Conservation (phyloP, 805 yeast genomes). For the Pichia membranifaciens region DNA sequence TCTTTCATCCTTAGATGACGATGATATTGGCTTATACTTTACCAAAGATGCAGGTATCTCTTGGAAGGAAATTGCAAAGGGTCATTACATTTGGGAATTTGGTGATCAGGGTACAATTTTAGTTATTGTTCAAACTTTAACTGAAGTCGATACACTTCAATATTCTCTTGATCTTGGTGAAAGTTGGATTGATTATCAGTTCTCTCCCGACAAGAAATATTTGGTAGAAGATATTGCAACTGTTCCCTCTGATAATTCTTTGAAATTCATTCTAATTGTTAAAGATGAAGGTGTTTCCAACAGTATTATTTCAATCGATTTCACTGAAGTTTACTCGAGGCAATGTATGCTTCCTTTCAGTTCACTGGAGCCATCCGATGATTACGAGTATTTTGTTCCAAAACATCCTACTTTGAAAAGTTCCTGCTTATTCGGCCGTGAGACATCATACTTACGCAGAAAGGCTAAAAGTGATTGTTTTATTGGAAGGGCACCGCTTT, state of each 20-base stretch:
- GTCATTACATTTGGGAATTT: slow-evolving; percentile 85
- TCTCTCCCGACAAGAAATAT: slow-evolving; percentile 46
- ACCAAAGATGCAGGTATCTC: slow-evolving; percentile 87
- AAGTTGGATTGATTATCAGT: slow-evolving; percentile 64
- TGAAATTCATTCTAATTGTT: slow-evolving; percentile 66
- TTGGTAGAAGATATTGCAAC: slow-evolving; percentile 71
- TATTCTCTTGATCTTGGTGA: slow-evolving; percentile 79
- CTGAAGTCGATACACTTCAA: slow-evolving; percentile 48
- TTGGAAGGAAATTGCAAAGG: slow-evolving; percentile 76
- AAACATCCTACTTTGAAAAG: slow-evolving; percentile 45
- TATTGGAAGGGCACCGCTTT: slow-evolving; percentile 58
- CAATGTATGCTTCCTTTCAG: slow-evolving; percentile 54
- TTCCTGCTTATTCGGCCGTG: slow-evolving; percentile 69
- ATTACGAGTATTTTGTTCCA: slow-evolving; percentile 62
- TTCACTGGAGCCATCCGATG: slow-evolving; percentile 34
- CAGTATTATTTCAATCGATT: slow-evolving; percentile 49
- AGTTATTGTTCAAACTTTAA: slow-evolving; percentile 57
- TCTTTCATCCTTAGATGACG: slow-evolving; percentile 39
- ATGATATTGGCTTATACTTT: slow-evolving; percentile 59
- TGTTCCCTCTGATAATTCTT: slow-evolving; percentile 85
- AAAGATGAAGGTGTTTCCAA: slow-evolving; percentile 31
- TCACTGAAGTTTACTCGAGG: slow-evolving; percentile 42
- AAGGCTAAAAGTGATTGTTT: slow-evolving; percentile 58
- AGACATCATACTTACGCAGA: slow-evolving; percentile 53
- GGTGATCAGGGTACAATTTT: slow-evolving; percentile 92